phyloP scores from a whole-genome alignment of 176 grass and related monocot genomes.

The Lolium rigidum region DNA sequence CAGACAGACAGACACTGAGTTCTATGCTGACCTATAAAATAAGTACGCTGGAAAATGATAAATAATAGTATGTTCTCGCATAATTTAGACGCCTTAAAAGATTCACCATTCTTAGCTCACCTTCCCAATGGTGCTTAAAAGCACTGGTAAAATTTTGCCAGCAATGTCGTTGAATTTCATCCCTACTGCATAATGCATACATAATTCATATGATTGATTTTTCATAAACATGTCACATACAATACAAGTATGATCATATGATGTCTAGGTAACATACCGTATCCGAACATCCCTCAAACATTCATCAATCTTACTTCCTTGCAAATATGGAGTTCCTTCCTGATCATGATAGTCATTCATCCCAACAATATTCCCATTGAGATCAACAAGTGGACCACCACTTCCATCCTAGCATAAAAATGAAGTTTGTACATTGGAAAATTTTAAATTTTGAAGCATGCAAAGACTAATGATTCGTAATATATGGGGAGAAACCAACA shows the following conservation, averaged over 20 bases:
- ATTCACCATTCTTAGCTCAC: neutral
- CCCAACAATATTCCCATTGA: neutral
- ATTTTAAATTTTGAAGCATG: too few species aligned
- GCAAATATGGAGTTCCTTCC: neutral
- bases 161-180: neutral
- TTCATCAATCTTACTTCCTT: neutral
- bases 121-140: neutral
- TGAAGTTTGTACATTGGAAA: neutral
- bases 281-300: neutral
- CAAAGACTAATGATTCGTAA: neutral
- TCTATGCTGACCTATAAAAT: neutral
- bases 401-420: neutral
- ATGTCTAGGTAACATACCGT: neutral
- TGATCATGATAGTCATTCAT: neutral
- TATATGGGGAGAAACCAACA: neutral
- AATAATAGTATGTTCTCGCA: neutral
- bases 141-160: neutral
- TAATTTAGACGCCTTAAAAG: neutral
- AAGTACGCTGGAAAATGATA: neutral
- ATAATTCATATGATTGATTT: neutral
- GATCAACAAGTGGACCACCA: conserved; percentile 3
- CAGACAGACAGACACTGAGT: neutral
- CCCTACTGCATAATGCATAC: neutral
- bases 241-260: too few species aligned
- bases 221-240: neutral